Evolutionary conservation across 345 rosid genomes (phyloP), one percentile per base, ranked within the genome.

Genomic region (Euphorbia tirucalli): DNA sequence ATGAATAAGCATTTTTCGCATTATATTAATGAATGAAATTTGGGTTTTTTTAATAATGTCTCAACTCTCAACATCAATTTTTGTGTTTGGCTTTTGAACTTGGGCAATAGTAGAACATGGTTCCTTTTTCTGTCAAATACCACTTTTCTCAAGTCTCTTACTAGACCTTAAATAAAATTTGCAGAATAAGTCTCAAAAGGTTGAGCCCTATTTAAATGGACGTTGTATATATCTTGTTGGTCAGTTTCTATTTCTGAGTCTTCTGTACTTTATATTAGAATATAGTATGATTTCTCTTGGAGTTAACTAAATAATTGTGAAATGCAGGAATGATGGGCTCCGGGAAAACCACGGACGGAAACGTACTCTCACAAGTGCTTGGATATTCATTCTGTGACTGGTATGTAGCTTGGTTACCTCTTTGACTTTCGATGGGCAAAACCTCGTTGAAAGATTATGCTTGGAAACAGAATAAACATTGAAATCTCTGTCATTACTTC

Each of bases 291-390:
- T 79, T 52, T 11, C 35, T 35, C 3, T 7, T 31, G 64, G 59
- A 19, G 35, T 50, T 76, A 71, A 75, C 61, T 3, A 35, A 28
- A 77, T 50, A 27, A 35, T 66, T 35, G 61, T 61, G 67, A 65
- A 28, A 30, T 82, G 77, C 81, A 92, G 97, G 99, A 59, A 87
- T 92, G 93, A 92, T 95, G 99, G 99, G 97, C 43, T 95, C 97
- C 10, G 99, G 99, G 68, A 95, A 95, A 85, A 89, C 99, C 22
- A 95, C 98, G 0, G 89, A 89, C 44, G 99, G 99, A 39, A 87
- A 90, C 84, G 66, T 92, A 80, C 78, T 95, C 66, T 80, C 99
- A 6, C 82, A 81, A 71, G 93, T 77, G 22, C 97, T 95, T 64
- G 77, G 78, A 22, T 92, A 90, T 84, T 81, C 89, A 2, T 95